Percentiles rank a stretch among this genome's conserved stretches.
Evolutionary conservation across 805 yeast genomes (phyloP).

Genomic region (Kuraishia borneana): DNA sequence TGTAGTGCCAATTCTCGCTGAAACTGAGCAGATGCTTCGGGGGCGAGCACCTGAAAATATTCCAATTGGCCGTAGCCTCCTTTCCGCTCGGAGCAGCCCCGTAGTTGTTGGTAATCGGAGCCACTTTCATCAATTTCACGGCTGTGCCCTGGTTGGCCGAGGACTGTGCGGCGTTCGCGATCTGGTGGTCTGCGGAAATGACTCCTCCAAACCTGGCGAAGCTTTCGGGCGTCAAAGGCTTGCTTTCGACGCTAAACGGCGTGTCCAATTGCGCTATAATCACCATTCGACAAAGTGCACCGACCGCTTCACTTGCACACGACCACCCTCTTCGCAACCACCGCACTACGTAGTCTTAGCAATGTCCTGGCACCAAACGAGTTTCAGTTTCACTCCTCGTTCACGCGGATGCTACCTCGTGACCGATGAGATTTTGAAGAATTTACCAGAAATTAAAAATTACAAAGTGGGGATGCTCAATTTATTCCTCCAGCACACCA

Average conservation of each 20-base stretch:
- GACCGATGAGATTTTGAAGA: constrained; percentile 48
- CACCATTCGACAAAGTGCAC: not conserved
- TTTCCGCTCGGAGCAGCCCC: constrained; percentile 30
- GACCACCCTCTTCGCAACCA: too few species aligned
- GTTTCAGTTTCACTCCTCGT: constrained; percentile 42
- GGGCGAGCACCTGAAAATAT: constrained; percentile 72
- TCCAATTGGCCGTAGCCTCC: constrained; percentile 59
- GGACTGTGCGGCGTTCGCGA: constrained; percentile 28
- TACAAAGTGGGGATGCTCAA: constrained; percentile 55
- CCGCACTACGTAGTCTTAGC: too few species aligned
- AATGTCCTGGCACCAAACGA: constrained; percentile 49
- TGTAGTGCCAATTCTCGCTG: constrained; percentile 3
- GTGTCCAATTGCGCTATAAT: not conserved
- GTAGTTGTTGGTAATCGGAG: constrained; percentile 51
- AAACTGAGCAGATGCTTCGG: constrained; percentile 46
- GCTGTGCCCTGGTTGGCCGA: constrained; percentile 95
- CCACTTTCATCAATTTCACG: constrained; percentile 58
- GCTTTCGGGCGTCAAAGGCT: constrained; percentile 51
- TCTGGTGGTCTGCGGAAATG: constrained; percentile 69
- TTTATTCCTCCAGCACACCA: constrained; percentile 67
- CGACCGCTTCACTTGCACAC: not conserved
- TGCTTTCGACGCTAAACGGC: not conserved
- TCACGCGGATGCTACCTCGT: constrained; percentile 61
- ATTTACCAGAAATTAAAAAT: constrained; percentile 47
- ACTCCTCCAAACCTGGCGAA: constrained; percentile 68